Evolutionary conservation across 345 rosid species (phyloP), one percentile per base, ranked within the genome.

Genomic region (Durio zibethinus): DNA sequence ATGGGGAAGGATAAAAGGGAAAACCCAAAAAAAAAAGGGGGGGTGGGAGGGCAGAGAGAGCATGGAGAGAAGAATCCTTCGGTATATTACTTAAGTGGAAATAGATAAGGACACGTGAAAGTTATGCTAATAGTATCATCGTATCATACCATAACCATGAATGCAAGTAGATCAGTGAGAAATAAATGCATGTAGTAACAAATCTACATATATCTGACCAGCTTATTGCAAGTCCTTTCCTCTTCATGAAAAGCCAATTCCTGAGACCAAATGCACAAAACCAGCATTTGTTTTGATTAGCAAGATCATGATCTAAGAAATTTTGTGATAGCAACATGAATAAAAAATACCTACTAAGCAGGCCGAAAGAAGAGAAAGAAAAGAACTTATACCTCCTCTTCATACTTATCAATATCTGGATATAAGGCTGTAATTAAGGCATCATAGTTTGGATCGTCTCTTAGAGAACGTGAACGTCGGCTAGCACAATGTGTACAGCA

Each of bases 401-500:
- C 98, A 48, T 86, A 90, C 83, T 86, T 84, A 71, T 92, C 98
- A 43, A 95, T 90, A 82, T 95, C 86, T 10, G 91, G 88, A 87
- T 93, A 92, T 52, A 90, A 23, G 77, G 91, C 89, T 76, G 96
- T 87, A 80, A 95, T 93, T 31, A 95, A 82, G 68, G 98, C 90
- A 87, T 95, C 99, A 79, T 90, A 95, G 70, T 86, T 90, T 36
- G 97, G 98, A 82, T 95, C 99, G 31, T 93, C 98, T 89, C 99
- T 88, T 82, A 93, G 80, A 80, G 99, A 93, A 31, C 99, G 99
- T 27, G 99, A 93, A 31, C 99, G 99, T 27, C 98, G 90, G 79
- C 98, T 95, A 70, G 99, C 96, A 85, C 96, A 92, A 83, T 95
- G 99, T 43, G 96, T 93, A 84, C 99, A 94, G 80, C 98, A 95